These are phyloP conservation scores for Thinopyrum obtusiflorum DNA, from an alignment of 202 grass and related monocot species.

Conservation along the genomic window DNA sequence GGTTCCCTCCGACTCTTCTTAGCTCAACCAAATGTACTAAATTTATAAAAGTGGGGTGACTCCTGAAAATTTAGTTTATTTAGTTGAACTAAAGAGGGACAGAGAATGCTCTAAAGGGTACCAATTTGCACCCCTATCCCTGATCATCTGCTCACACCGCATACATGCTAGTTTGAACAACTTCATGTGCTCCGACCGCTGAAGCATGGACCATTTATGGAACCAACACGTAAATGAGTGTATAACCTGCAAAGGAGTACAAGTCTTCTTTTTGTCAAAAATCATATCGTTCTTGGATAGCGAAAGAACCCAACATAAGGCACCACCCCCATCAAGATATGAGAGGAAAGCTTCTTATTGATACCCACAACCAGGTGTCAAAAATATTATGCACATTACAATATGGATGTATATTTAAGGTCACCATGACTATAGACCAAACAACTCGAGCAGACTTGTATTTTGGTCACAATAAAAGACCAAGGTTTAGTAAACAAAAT, in stretches of 20 bases:
- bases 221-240: background rate
- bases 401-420: background rate
- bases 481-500: background rate
- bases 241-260: background rate
- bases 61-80: too few relatives aligned
- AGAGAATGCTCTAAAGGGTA: too few relatives aligned
- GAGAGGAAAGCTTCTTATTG: background rate
- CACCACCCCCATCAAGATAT: background rate
- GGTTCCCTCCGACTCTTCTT: too few relatives aligned
- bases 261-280: background rate
- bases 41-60: too few relatives aligned
- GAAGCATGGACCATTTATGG: background rate
- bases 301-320: too few relatives aligned
- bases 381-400: background rate
- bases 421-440: background rate
- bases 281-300: background rate
- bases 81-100: too few relatives aligned
- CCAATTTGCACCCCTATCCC: too few relatives aligned
- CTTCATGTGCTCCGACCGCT: background rate
- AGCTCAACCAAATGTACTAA: too few relatives aligned
- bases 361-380: background rate
- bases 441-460: background rate
- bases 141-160: too few relatives aligned
- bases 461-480: background rate
- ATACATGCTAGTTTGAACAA: background rate